Evolutionary conservation across 139 green algal species (phyloP), one percentile per base, ranked within the genome.

Genomic region (Zygnema cylindricum): DNA sequence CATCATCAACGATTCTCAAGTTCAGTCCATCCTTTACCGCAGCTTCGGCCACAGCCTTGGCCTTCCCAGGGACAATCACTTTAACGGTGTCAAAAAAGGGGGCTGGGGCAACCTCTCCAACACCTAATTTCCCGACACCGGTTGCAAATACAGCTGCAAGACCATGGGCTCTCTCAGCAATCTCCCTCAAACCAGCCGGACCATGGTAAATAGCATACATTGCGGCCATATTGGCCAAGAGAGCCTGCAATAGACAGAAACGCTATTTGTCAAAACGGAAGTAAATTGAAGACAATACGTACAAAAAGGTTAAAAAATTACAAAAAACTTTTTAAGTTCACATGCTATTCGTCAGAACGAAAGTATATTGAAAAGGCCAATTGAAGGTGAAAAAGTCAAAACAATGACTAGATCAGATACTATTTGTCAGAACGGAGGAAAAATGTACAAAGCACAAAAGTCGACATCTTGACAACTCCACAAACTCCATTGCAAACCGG

Each of bases 171-270:
- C 96, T 94, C 63, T 91, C 86, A 33, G 97, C 96, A 82, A 99
- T 99, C 30, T 89, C 76, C 81, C 93, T 96, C 55, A 99, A 95
- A 87, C 97, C 97, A 77, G 98, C 92, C 16, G 97, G 97, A 36
- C 97, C 97, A 92, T 99, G 97, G 93, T 99, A 99, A 43, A 99
- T 95, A 0, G 90, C 97, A 91, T 98, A 99, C 95, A 99, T 96
- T 40, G 96, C 94, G 0, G 97, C 93, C 75, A 99, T 99, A 95
- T 99, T 99, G 81, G 97, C 97, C 83, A 99, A 94, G 69, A 99
- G 95, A 23, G 97, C 97, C 88, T 91, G 87, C 38, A 82, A 36
- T 3, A 63, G n/a, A n/a, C n/a, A 36, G n/a, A n/a, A n/a, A n/a
- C n/a, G n/a, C n/a, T n/a, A n/a, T n/a, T n/a, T n/a, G n/a, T n/a